These are phyloP conservation scores for Karstenula rhodostoma DNA, from an alignment of 2,329 filamentous ascomycete genomes.

Conservation along the genomic window DNA sequence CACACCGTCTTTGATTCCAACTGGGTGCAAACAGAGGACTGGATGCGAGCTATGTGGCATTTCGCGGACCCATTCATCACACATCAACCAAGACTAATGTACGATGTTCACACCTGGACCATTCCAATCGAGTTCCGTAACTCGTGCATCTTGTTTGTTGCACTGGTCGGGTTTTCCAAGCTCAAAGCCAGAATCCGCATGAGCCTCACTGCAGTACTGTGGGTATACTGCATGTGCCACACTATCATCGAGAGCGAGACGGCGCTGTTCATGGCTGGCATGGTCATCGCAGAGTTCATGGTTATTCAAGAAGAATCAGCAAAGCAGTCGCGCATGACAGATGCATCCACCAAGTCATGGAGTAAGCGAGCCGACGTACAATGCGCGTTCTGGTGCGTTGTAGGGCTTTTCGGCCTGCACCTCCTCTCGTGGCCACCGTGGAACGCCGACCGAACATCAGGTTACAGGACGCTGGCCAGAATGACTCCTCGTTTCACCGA, in stretches of 20 bases:
- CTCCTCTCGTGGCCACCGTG: conserved; percentile 59
- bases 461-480: conserved; percentile 60
- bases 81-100: conserved; percentile 15
- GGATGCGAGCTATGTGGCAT: conserved; percentile 24
- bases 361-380: conserved; percentile 4
- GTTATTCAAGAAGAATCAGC: conserved; percentile 22
- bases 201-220: conserved; percentile 16
- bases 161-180: conserved; percentile 28
- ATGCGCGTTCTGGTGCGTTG: conserved; percentile 9
- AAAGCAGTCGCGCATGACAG: conserved; percentile 4
- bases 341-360: not conserved
- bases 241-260: conserved; percentile 26
- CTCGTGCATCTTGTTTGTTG: conserved; percentile 33
- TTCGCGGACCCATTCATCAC: conserved; percentile 27
- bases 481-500: conserved; percentile 61
- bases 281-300: conserved; percentile 30
- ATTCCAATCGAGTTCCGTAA: conserved; percentile 36
- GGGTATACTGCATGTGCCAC: conserved; percentile 24
- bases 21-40: conserved; percentile 25
- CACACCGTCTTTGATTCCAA: conserved; percentile 16
- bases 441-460: conserved; percentile 56
- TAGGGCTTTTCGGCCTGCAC: conserved; percentile 60
- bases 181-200: conserved; percentile 23
- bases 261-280: conserved; percentile 35
- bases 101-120: conserved; percentile 40